Evolutionary conservation across 768 basidiomycete species (phyloP), one percentile per base, ranked within the genome.

Genomic region (Suillus ampliporus): DNA sequence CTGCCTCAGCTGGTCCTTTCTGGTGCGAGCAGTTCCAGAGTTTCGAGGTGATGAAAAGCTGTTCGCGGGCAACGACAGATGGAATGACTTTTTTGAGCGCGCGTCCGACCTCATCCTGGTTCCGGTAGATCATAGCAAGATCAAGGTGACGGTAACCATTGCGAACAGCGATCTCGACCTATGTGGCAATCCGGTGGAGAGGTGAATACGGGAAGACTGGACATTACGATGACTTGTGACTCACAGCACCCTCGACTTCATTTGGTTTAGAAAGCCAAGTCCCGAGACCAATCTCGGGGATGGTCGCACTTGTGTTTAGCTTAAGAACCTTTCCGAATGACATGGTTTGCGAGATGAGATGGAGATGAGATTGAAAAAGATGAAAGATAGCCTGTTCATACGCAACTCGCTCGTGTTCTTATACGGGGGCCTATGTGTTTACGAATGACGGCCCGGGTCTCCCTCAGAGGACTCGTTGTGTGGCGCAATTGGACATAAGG

Each of bases 81-180:
- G 88, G 88, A 63, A 92, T 86, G 71, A 94, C 84, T 71, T 89
- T 90, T 76, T 89, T 89, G 70, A 93, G 80, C 2, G 90, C 90
- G 4, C 81, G 80, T 5, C 91, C 89, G 60, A 92, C 86, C 76
- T 90, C 91, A 61, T 86, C 81, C 74, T 94, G 93, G 75, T 95
- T 95, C 65, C 80, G 71, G 76, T 95, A 95, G 52, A 91, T 80
- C 84, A 84, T 84, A 4, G 93, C 94, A 21, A 91, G 83, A 75
- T 96, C 94, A 66, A 96, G 85, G 76, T 96, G 94, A 54, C 91
- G 83, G 74, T 94, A 95, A 1, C 92, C 92, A 34, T 84, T 83
- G 58, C 83, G 80, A 38, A 95, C 82, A 34, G 94, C 93, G 67
- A 82, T 80, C 73, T 91, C 89, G 57, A 92, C 90, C 91, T 92